Evolutionary conservation across 2,329 filamentous ascomycete genomes (phyloP).

Genomic region (Xylariaceae sp.): DNA sequence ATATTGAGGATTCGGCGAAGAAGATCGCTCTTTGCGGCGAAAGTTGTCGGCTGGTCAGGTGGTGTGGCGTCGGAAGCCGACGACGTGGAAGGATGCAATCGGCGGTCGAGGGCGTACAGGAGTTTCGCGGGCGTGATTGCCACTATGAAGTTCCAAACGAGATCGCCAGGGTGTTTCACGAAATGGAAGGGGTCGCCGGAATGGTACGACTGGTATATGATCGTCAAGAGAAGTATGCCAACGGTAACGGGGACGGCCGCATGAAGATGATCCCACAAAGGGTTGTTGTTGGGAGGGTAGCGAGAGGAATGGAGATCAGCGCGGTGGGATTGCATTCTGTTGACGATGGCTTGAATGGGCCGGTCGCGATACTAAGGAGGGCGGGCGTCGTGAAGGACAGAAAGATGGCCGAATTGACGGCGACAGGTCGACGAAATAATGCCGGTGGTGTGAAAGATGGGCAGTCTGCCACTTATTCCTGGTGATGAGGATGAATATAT

Average conservation of each 20-base stretch:
- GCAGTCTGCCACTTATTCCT: neutral
- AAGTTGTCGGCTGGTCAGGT: constrained; percentile 37
- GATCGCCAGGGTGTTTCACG: constrained; percentile 37
- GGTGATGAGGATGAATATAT: constrained; percentile 8
- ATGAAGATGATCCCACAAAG: constrained; percentile 33
- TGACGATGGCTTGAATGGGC: constrained; percentile 3
- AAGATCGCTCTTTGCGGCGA: constrained; percentile 58
- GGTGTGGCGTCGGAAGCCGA: constrained; percentile 33
- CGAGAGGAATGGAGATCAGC: constrained; percentile 22
- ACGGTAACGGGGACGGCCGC: constrained; percentile 35
- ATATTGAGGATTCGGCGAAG: constrained; percentile 60
- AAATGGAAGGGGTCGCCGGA: constrained; percentile 26
- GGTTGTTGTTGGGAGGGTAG: constrained; percentile 21
- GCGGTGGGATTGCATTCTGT: constrained; percentile 37
- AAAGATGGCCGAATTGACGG: neutral
- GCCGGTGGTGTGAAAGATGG: too few relatives aligned
- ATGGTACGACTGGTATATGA: constrained; percentile 35
- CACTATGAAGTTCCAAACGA: constrained; percentile 59
- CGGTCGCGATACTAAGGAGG: constrained; percentile 8
- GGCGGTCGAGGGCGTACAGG: constrained; percentile 53
- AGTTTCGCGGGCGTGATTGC: constrained; percentile 51
- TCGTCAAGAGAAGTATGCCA: constrained; percentile 32
- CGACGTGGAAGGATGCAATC: constrained; percentile 44
- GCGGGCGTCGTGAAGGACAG: neutral
- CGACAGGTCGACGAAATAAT: neutral